These are phyloP conservation scores for Rhodofomes roseus DNA, from an alignment of 1,284 basidiomycete species.

Conservation along the genomic window DNA sequence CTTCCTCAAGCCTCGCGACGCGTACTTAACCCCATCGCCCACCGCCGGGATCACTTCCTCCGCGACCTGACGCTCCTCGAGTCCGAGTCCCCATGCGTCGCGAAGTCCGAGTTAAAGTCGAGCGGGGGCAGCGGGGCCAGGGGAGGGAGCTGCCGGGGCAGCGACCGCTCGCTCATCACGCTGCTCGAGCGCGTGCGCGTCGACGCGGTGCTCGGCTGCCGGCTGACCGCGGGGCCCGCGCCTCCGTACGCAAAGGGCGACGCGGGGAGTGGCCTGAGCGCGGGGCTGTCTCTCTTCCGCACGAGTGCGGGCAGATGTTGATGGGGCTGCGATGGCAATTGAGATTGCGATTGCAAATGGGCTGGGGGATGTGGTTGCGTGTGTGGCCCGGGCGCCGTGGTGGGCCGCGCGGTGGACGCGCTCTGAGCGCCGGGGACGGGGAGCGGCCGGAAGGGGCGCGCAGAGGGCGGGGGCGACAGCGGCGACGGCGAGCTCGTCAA, in stretches of 20 bases:
- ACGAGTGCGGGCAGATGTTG: conserved; percentile 16
- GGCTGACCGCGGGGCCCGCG: not conserved
- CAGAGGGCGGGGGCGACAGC: conserved; percentile 1
- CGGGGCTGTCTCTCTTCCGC: conserved; percentile 20
- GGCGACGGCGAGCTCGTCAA: not conserved
- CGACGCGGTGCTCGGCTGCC: conserved; percentile 8
- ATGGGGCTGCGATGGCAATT: conserved; percentile 2
- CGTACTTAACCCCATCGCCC: no score
- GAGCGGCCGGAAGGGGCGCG: conserved; percentile 2
- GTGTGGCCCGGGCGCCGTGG: no score
- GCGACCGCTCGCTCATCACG: conserved; percentile 17
- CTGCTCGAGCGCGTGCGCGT: conserved; percentile 19
- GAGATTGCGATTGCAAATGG: not conserved
- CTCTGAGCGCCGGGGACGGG: conserved; percentile 6
- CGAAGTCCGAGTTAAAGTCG: not conserved
- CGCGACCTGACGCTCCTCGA: not conserved
- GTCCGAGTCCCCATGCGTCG: not conserved
- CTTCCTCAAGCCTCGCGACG: not conserved
- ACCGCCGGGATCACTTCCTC: not conserved
- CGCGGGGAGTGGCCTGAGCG: conserved; percentile 21
- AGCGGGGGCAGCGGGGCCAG: conserved; percentile 21
- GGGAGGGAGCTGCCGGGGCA: conserved; percentile 19
- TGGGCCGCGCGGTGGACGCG: no score
- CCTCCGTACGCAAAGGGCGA: conserved; percentile 17
- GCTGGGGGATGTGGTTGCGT: no score